These are phyloP conservation scores for Stylosanthes scabra DNA, from an alignment of 331 rosid species.

Conservation along the genomic window DNA sequence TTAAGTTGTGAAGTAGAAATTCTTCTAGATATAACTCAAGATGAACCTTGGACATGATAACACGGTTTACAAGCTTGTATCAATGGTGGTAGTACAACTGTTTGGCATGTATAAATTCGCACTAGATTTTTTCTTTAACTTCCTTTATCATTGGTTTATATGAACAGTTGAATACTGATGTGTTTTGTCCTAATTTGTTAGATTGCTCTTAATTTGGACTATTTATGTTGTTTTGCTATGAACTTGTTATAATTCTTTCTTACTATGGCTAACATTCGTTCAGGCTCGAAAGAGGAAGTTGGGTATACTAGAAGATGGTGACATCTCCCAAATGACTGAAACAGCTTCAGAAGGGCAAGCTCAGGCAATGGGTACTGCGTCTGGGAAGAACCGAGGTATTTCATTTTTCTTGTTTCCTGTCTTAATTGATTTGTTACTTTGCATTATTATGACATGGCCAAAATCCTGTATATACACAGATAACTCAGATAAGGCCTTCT, in stretches of 20 bases:
- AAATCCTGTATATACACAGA: slow-evolving; percentile 43
- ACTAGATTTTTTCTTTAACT: not conserved
- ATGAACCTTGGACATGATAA: not conserved
- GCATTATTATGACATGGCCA: slow-evolving; percentile 3
- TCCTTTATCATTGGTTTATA: not conserved
- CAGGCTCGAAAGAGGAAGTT: slow-evolving; percentile 92
- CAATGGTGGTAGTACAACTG: not conserved
- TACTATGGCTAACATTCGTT: slow-evolving; percentile 12
- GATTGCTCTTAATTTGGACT: not conserved
- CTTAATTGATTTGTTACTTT: not conserved
- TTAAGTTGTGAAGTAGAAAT: not conserved
- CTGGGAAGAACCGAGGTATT: slow-evolving; percentile 62
- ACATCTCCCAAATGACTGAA: slow-evolving; percentile 40
- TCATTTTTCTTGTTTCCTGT: not conserved
- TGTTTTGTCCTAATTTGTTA: not conserved
- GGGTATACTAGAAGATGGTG: slow-evolving; percentile 71
- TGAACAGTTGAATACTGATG: not conserved
- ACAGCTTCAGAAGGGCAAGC: not conserved
- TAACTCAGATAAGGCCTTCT: slow-evolving; percentile 77
- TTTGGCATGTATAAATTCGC: not conserved
- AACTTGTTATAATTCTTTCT: not conserved
- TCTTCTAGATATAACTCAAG: not conserved
- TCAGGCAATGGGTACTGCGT: slow-evolving; percentile 19
- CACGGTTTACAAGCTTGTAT: not conserved
- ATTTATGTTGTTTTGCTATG: not conserved